Conservation (phyloP, 345 rosid species). For the Zanthoxylum bungeanum region DNA sequence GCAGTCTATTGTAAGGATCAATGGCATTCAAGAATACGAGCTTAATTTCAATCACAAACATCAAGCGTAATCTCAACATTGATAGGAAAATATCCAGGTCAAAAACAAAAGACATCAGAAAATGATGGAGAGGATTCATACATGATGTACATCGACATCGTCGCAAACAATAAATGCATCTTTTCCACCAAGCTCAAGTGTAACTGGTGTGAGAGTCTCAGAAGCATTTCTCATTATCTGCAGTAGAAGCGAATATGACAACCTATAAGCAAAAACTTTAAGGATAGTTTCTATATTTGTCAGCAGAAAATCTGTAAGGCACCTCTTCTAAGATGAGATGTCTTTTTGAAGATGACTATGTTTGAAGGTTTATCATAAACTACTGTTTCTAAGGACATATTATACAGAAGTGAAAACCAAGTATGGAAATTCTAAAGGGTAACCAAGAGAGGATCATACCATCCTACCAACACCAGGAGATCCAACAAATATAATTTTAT, state of each 20-base stretch:
- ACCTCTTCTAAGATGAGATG: background rate
- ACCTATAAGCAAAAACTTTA: conserved; percentile 9
- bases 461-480: conserved; percentile 92
- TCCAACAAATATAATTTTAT: conserved; percentile 95
- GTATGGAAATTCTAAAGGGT: conserved; percentile 1
- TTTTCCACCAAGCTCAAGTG: conserved; percentile 98
- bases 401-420: background rate
- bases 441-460: conserved; percentile 43
- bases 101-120: conserved; percentile 6
- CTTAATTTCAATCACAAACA: conserved; percentile 9
- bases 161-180: conserved; percentile 94
- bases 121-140: conserved; percentile 27
- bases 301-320: background rate
- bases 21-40: conserved; percentile 6
- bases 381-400: background rate
- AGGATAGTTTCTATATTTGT: background rate
- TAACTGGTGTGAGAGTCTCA: conserved; percentile 73
- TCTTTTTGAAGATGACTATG: background rate
- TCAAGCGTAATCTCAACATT: conserved; percentile 9
- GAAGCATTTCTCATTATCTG: conserved; percentile 97
- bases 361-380: background rate
- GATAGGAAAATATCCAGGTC: conserved; percentile 5
- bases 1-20: conserved; percentile 7
- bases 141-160: conserved; percentile 79
- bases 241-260: conserved; percentile 25